A percentile compares a stretch with the other conserved stretches of the same genome.
Conservation (phyloP, 2,329 filamentous ascomycete genomes). For the Talaromyces funiculosus region DNA sequence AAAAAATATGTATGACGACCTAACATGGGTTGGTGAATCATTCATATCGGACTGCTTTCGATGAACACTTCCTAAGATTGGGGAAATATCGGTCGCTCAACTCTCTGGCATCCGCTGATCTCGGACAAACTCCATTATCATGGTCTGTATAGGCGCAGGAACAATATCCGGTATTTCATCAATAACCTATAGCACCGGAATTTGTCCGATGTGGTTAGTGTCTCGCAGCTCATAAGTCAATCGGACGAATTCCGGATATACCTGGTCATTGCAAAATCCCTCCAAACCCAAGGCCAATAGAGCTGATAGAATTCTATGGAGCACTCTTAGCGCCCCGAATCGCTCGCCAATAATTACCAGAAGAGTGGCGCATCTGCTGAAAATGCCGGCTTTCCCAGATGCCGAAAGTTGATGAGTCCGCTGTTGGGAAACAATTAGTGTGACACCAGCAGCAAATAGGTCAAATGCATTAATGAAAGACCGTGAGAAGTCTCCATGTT, state of each 20-base stretch:
- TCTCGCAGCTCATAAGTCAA: background rate
- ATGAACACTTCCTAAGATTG: too few relatives aligned
- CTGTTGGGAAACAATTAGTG: background rate
- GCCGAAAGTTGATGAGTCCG: background rate
- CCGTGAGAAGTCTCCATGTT: background rate
- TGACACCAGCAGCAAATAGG: background rate
- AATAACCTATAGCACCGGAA: too few relatives aligned
- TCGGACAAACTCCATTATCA: too few relatives aligned
- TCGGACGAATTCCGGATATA: background rate
- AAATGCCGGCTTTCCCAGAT: background rate
- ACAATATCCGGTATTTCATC: too few relatives aligned
- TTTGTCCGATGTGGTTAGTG: too few relatives aligned
- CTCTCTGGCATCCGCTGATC: too few relatives aligned
- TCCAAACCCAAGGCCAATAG: conserved; percentile 9
- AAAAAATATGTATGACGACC: too few relatives aligned
- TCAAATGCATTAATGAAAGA: background rate
- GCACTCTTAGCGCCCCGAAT: background rate
- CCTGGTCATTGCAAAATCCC: background rate
- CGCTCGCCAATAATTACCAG: background rate
- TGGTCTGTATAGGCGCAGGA: too few relatives aligned
- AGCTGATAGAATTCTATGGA: conserved; percentile 8
- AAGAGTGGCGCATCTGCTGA: background rate
- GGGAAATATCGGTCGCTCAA: too few relatives aligned
- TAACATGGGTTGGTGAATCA: too few relatives aligned
- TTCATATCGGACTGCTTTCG: too few relatives aligned